Base-by-base conservation (phyloP, 805 yeast genomes). In the Kazachstania africana region DNA sequence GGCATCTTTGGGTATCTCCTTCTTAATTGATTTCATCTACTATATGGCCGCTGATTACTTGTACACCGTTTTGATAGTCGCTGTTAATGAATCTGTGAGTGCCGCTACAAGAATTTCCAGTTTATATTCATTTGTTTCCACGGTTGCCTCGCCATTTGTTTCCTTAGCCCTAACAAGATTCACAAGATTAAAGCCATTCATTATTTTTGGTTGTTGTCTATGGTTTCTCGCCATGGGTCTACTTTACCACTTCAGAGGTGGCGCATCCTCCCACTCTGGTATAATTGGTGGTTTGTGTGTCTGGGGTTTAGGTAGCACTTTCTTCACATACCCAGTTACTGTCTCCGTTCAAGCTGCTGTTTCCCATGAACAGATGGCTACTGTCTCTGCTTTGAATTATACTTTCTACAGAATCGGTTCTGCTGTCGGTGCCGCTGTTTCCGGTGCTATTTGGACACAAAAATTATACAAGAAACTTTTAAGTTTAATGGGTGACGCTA, bases 401-500 rank as follows among this genome's bases (percentile, higher is more conserved):
- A 62, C 83, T 3, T 48, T 67, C n/a, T 76, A 73, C 49, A 64
- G 70, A 40, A 62, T 78, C 35, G 87, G 87, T 9, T 52, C 70
- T 9, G 79, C 82, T 5, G 48, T 76, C 30, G 85, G 85, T 15
- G 55, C 67, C 22, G 56, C 78, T 16, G 68, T 78, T 12, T 66
- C 80, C 12, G 85, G 84, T 42, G 82, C 83, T 19, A 63, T 78
- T 26, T 78, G 84, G 84, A 70, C 82, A 9, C 74, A 75, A 46
- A 47, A 62, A 12, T 57, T 78, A 44, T 78, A 70, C 47, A 44
- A 48, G 15, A 47, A 63, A 42, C 52, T 73, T 29, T 34, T 44
- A 20, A 52, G 58, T 28, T 42, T 56, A 34, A 38, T 61, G 43
- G 60, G 67, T 34, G 59, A 67, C 37, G 43, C 53, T 1, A 50